These are phyloP conservation scores for Coemansia sp. DNA, from an alignment of 192 early-diverging fungal genomes.

Conservation along the genomic window DNA sequence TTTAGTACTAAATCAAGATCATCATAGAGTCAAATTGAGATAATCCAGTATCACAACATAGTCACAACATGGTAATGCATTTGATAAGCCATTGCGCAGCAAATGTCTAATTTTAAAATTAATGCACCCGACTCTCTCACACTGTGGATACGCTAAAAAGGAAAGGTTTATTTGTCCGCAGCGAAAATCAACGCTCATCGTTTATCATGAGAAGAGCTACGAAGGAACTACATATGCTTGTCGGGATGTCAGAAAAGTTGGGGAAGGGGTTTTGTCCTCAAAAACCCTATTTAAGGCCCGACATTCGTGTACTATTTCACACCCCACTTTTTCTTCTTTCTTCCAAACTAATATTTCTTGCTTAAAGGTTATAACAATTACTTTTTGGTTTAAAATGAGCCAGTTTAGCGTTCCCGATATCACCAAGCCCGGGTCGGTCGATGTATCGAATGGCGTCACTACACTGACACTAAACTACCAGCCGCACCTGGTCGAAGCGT, in stretches of 20 bases:
- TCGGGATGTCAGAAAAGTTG: not conserved
- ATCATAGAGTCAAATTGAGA: not conserved
- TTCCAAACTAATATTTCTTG: not conserved
- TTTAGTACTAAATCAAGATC: no score
- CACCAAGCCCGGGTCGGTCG: slow-evolving; percentile 32
- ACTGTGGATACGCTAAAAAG: not conserved
- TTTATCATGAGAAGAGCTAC: no score
- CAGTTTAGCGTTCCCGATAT: slow-evolving; percentile 32
- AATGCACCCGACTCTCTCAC: not conserved
- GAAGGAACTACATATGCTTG: no score
- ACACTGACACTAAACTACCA: slow-evolving; percentile 31
- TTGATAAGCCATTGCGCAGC: not conserved
- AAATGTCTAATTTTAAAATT: not conserved
- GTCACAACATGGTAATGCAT: not conserved
- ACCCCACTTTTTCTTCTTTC: not conserved
- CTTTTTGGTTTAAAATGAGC: slow-evolving; percentile 23
- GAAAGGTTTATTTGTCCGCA: not conserved
- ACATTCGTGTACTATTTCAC: not conserved
- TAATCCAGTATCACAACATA: not conserved
- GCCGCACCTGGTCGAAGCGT: slow-evolving; percentile 28
- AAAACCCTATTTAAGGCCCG: not conserved
- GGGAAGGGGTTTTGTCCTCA: not conserved
- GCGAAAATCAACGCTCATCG: not conserved
- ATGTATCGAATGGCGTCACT: slow-evolving; percentile 22
- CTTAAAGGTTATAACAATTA: not conserved